phyloP scores from a whole-genome alignment of 208 protist genomes.

The Wallacemonas sp. region DNA sequence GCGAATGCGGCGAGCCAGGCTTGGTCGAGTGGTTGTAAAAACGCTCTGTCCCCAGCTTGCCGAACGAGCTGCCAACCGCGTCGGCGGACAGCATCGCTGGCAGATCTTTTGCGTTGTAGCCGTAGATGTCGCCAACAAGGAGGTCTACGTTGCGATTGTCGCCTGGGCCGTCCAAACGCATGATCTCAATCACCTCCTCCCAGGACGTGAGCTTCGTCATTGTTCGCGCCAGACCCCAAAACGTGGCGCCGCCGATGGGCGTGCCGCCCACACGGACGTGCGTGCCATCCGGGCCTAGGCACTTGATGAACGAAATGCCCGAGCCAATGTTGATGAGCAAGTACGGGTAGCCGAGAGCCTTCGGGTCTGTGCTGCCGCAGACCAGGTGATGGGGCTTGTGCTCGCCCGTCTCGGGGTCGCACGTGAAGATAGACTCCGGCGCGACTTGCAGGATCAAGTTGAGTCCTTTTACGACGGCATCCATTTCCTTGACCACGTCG shows the following conservation, averaged over 20 bases:
- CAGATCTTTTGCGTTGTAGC: slow-evolving; percentile 91
- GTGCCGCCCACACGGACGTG: slow-evolving; percentile 95
- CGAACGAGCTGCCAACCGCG: slow-evolving; percentile 89
- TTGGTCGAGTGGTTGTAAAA: slow-evolving; percentile 42
- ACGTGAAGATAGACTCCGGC: slow-evolving; percentile 84
- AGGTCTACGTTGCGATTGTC: slow-evolving; percentile 96
- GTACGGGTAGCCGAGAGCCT: slow-evolving; percentile 91
- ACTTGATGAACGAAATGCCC: slow-evolving; percentile 97
- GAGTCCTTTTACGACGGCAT: slow-evolving; percentile 87
- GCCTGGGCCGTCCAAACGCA: slow-evolving; percentile 89
- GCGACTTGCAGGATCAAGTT: slow-evolving; percentile 73
- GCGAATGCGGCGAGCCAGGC: neutral
- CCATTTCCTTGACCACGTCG: slow-evolving; percentile 90
- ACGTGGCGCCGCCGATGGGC: slow-evolving; percentile 96
- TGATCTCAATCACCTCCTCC: slow-evolving; percentile 95
- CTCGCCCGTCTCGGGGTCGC: slow-evolving; percentile 58
- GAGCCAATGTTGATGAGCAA: slow-evolving; percentile 97
- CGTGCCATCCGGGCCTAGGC: slow-evolving; percentile 71
- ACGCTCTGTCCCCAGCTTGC: slow-evolving; percentile 82
- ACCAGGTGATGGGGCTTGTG: slow-evolving; percentile 68
- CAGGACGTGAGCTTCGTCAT: slow-evolving; percentile 93
- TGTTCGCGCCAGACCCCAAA: slow-evolving; percentile 95
- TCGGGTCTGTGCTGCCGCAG: slow-evolving; percentile 27
- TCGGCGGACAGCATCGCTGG: slow-evolving; percentile 86
- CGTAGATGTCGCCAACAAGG: slow-evolving; percentile 98